phyloP scores from a whole-genome alignment of 75 land plant genomes.

The Chamaecyparis obtusa region DNA sequence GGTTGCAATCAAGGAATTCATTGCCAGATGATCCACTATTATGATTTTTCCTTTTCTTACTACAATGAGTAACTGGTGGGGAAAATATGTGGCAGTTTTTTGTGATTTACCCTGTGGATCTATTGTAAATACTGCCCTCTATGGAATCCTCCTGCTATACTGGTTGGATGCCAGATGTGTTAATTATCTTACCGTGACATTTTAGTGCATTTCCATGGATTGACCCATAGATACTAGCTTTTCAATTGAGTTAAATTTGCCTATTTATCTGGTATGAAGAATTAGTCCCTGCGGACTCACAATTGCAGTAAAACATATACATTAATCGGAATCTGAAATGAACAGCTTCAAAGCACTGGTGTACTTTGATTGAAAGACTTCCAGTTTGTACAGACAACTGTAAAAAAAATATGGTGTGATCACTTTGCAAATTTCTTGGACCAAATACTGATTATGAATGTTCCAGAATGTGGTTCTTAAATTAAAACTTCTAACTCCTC shows the following conservation, averaged over 20 bases:
- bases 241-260: neutral
- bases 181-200: neutral
- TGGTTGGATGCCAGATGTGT: neutral
- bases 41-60: neutral
- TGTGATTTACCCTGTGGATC: neutral
- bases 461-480: too few species aligned
- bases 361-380: too few species aligned
- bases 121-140: neutral
- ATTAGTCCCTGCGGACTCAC: too few species aligned
- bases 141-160: neutral
- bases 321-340: too few species aligned
- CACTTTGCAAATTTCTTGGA: too few species aligned
- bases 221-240: neutral
- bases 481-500: too few species aligned
- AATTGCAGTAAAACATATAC: too few species aligned
- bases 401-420: too few species aligned
- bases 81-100: neutral
- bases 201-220: neutral
- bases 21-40: neutral
- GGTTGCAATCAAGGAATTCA: conserved; percentile 36
- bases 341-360: too few species aligned
- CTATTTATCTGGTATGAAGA: neutral
- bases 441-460: too few species aligned
- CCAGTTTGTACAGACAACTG: too few species aligned
- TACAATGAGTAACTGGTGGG: neutral